Conservation (phyloP, 345 rosid species). For the Pistacia atlantica region DNA sequence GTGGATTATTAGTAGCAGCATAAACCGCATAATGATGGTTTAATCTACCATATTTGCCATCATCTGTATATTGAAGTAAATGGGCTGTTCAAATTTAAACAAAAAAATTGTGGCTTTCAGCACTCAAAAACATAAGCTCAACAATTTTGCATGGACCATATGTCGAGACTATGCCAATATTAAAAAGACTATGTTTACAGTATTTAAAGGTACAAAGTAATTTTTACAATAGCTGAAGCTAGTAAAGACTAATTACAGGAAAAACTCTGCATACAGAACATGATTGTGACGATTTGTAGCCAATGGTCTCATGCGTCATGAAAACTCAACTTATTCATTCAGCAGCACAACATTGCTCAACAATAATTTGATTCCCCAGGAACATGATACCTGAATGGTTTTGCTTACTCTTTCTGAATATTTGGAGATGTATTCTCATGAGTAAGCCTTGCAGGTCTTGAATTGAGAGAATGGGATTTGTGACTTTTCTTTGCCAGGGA, state of each 20-base stretch:
- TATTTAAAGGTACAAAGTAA: neutral
- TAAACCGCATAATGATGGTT: neutral
- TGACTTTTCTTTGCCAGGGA: slow-evolving; percentile 31
- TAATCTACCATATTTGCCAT: neutral
- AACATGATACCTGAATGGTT: neutral
- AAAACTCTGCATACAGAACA: slow-evolving; percentile 17
- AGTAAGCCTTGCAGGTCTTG: slow-evolving; percentile 18
- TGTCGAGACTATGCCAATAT: neutral
- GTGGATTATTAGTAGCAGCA: neutral
- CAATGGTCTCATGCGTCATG: neutral
- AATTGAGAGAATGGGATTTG: slow-evolving; percentile 22
- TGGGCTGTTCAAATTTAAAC: no score
- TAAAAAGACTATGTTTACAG: no score
- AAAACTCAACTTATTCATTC: neutral
- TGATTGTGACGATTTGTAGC: slow-evolving; percentile 15
- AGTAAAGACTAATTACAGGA: slow-evolving; percentile 11
- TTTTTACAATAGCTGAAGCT: slow-evolving; percentile 4
- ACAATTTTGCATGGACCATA: neutral
- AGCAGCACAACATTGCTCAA: neutral
- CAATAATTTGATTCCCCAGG: neutral
- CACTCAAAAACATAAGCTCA: neutral
- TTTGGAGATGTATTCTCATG: slow-evolving; percentile 47
- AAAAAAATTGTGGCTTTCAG: neutral
- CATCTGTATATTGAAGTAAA: neutral
- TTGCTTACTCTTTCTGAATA: slow-evolving; percentile 29